Base-by-base conservation (phyloP, 805 yeast genomes). In the Wickerhamiella musiphila region DNA sequence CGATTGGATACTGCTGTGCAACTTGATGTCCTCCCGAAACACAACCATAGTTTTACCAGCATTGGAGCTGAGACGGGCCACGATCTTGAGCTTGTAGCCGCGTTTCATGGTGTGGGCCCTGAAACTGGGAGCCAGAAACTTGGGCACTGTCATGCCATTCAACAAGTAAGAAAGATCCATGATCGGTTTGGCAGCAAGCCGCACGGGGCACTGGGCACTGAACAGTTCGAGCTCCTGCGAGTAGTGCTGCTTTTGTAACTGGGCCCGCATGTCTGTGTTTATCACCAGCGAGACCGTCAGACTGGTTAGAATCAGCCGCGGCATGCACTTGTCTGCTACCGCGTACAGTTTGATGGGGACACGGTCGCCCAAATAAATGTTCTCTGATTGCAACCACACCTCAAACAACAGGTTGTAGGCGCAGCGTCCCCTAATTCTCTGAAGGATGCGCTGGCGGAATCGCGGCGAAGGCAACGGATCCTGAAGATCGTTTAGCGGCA, bases 181-280 rank as follows among this genome's bases (percentile, higher is more conserved):
- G 9, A 28, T 17, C 6, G 30, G 30, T 5, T 13, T 17, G 8
- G 30, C 19, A 4, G 30, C 23, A 15, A 28, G 10, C 20, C 14
- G n/a, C n/a, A 28, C 30, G 4, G 23, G 22, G 13, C 23, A 14
- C n/a, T 28, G 22, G 22, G 20, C 22, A 4, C 23, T 6, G 12
- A 19, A 18, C 15, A 28, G 8, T 13, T 28, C 23, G 4, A 28
- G 6, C 21, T 28, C 30, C 5, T 18, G 9, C 4, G 18, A 8
- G 16, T 28, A 23, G 4, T 13, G 6, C 15, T 13, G 21, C 12
- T 11, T 14, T 17, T 28, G 30, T 4, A 18, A n/a, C n/a, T 28
- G 22, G 16, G 30, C 30, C 22, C 23, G 23, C 23, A 28, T 11
- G 12, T 28, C 30, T 3, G 30, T 28, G n/a, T 28, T 28, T n/a